Percentiles rank a stretch among this genome's conserved stretches.
These are phyloP conservation scores for Boletellus ananiceps DNA, from an alignment of 768 basidiomycete genomes.

Conservation along the genomic window DNA sequence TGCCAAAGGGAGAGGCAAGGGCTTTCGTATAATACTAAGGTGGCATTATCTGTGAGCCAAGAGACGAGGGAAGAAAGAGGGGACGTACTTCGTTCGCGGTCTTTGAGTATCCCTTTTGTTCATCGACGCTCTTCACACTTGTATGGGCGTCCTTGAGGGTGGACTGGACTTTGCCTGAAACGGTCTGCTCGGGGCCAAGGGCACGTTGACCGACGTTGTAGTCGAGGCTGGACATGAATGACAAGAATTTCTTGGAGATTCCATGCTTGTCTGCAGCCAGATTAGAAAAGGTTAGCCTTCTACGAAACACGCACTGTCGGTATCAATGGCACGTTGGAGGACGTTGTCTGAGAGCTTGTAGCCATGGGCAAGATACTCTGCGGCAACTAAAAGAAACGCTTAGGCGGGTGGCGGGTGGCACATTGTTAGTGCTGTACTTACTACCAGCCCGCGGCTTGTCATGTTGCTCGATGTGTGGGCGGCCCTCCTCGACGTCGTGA, in stretches of 20 bases:
- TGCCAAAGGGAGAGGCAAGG: slow-evolving; percentile 69
- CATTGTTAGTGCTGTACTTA: slow-evolving; percentile 31
- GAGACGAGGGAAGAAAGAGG: background rate
- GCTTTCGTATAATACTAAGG: slow-evolving; percentile 74
- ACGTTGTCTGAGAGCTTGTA: slow-evolving; percentile 77
- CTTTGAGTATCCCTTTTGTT: slow-evolving; percentile 74
- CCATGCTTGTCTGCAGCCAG: slow-evolving; percentile 62
- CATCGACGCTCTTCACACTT: slow-evolving; percentile 72
- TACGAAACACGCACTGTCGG: slow-evolving; percentile 49
- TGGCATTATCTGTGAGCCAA: slow-evolving; percentile 1
- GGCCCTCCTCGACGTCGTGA: slow-evolving; percentile 37
- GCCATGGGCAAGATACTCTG: slow-evolving; percentile 91
- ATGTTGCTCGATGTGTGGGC: slow-evolving; percentile 59
- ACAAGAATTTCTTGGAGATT: slow-evolving; percentile 81
- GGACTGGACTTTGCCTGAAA: slow-evolving; percentile 67
- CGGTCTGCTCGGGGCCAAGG: slow-evolving; percentile 76
- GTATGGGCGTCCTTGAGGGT: slow-evolving; percentile 59
- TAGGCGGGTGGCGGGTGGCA: background rate
- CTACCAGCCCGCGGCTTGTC: slow-evolving; percentile 91
- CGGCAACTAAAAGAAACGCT: slow-evolving; percentile 54
- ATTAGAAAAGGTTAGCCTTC: background rate
- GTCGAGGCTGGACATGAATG: slow-evolving; percentile 74
- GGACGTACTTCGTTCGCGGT: slow-evolving; percentile 57
- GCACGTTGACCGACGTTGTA: slow-evolving; percentile 61
- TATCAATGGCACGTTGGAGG: slow-evolving; percentile 73